phyloP scores from a whole-genome alignment of 352 stramenopile species.

The Salisapilia sapeloensis region DNA sequence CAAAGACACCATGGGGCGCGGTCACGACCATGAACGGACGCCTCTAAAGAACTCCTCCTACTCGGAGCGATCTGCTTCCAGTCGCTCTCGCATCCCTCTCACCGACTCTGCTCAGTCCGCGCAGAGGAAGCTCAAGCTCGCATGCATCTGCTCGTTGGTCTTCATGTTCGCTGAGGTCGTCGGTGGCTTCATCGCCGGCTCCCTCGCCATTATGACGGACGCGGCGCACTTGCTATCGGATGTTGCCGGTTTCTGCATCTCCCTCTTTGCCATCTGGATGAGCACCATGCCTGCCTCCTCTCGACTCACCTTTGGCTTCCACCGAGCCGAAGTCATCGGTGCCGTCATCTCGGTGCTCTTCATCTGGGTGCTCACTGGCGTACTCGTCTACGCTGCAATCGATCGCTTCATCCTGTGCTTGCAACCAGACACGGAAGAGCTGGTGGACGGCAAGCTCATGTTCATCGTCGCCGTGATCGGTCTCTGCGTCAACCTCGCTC shows the following conservation, averaged over 20 bases:
- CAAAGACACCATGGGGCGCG: too few species aligned
- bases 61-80: background rate
- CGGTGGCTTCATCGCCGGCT: constrained; percentile 87
- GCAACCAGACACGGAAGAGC: constrained; percentile 46
- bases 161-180: constrained; percentile 95
- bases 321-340: constrained; percentile 89
- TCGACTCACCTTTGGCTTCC: constrained; percentile 88
- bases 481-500: constrained; percentile 90
- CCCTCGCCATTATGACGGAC: constrained; percentile 91
- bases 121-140: constrained; percentile 44
- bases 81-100: constrained; percentile 24
- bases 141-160: constrained; percentile 63
- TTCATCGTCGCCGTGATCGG: constrained; percentile 90
- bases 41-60: constrained; percentile 20
- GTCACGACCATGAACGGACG: too few species aligned
- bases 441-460: constrained; percentile 95
- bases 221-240: constrained; percentile 68
- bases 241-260: constrained; percentile 63
- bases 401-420: constrained; percentile 73
- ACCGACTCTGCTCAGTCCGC: constrained; percentile 25
- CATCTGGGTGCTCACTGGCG: constrained; percentile 88
- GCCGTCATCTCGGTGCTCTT: constrained; percentile 87
- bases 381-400: constrained; percentile 89
- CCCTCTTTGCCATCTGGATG: constrained; percentile 61
- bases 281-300: constrained; percentile 42